Percentiles rank a stretch among this genome's conserved stretches.
phyloP scores from a whole-genome alignment of 2,329 filamentous ascomycete species.

The Colletotrichum sp. region DNA sequence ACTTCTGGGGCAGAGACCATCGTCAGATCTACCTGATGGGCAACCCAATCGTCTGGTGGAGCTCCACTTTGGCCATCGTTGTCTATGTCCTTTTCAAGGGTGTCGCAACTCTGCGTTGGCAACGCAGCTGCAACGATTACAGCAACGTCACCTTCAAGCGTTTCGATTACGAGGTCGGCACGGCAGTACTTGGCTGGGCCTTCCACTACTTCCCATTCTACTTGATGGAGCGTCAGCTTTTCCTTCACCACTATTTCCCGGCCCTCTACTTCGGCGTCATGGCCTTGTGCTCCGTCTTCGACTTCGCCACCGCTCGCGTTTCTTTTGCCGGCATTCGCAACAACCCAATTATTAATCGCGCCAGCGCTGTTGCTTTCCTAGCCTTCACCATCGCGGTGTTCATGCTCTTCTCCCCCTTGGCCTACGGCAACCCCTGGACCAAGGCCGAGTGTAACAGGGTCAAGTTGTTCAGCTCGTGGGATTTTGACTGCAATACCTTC shows the following conservation, averaged over 20 bases:
- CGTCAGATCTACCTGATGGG: constrained; percentile 96
- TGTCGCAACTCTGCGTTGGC: constrained; percentile 88
- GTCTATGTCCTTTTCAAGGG: constrained; percentile 87
- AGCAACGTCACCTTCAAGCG: constrained; percentile 84
- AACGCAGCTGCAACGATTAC: constrained; percentile 91
- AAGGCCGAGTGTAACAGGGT: constrained; percentile 83
- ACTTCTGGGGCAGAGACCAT: constrained; percentile 96
- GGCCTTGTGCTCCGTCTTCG: constrained; percentile 85
- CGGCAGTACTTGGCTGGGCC: constrained; percentile 89
- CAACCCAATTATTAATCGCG: constrained; percentile 75
- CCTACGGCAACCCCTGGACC: constrained; percentile 95
- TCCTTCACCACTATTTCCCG: constrained; percentile 98
- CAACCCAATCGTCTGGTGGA: constrained; percentile 95
- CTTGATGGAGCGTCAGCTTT: constrained; percentile 96
- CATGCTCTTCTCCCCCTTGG: constrained; percentile 82
- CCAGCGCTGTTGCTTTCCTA: constrained; percentile 76
- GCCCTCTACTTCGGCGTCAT: constrained; percentile 95
- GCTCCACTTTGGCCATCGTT: constrained; percentile 77
- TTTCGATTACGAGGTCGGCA: constrained; percentile 96
- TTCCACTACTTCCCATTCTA: constrained; percentile 99
- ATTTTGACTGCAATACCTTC: constrained; percentile 98
- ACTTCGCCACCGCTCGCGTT: constrained; percentile 81
- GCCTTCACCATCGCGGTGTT: constrained; percentile 78
- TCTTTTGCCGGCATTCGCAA: constrained; percentile 70
- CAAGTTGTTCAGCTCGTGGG: constrained; percentile 89